A percentile compares a stretch with the other conserved stretches of the same genome.
phyloP scores from a whole-genome alignment of 495 filamentous ascomycete species.

The Trichoderma asperelloides region DNA sequence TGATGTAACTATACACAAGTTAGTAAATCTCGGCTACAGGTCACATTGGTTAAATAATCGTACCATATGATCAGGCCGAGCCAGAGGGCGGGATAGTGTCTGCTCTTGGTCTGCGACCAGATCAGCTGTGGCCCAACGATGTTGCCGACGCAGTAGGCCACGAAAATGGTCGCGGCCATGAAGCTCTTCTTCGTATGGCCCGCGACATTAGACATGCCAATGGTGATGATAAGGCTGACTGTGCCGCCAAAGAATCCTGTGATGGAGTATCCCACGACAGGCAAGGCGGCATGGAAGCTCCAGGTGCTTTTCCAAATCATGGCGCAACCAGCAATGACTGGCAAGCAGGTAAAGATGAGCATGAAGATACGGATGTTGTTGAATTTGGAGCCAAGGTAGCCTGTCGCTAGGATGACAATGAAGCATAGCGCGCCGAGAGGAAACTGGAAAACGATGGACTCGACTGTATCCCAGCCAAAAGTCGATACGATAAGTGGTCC shows the following conservation, averaged over 20 bases:
- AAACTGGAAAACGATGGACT: slow-evolving; percentile 65
- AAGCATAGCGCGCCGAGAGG: slow-evolving; percentile 58
- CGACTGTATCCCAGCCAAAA: slow-evolving; percentile 56
- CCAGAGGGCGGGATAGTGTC: slow-evolving; percentile 66
- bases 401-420: slow-evolving; percentile 54
- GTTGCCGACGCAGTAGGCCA: slow-evolving; percentile 62
- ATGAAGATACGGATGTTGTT: slow-evolving; percentile 58
- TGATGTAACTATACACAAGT: slow-evolving; percentile 48
- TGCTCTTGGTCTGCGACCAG: slow-evolving; percentile 46
- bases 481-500: slow-evolving; percentile 66
- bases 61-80: slow-evolving; percentile 62
- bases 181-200: slow-evolving; percentile 71
- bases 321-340: slow-evolving; percentile 62
- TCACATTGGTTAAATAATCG: not conserved
- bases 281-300: slow-evolving; percentile 51
- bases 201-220: slow-evolving; percentile 65
- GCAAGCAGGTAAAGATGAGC: slow-evolving; percentile 54
- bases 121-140: slow-evolving; percentile 67
- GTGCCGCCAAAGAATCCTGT: slow-evolving; percentile 64
- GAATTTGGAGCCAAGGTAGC: slow-evolving; percentile 48
- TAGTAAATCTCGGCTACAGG: slow-evolving; percentile 5
- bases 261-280: slow-evolving; percentile 59
- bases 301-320: slow-evolving; percentile 68
- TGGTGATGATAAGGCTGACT: slow-evolving; percentile 53
- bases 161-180: slow-evolving; percentile 64